Evolutionary conservation across 768 basidiomycete species (phyloP).

Genomic region (Psilocybe azurescens): DNA sequence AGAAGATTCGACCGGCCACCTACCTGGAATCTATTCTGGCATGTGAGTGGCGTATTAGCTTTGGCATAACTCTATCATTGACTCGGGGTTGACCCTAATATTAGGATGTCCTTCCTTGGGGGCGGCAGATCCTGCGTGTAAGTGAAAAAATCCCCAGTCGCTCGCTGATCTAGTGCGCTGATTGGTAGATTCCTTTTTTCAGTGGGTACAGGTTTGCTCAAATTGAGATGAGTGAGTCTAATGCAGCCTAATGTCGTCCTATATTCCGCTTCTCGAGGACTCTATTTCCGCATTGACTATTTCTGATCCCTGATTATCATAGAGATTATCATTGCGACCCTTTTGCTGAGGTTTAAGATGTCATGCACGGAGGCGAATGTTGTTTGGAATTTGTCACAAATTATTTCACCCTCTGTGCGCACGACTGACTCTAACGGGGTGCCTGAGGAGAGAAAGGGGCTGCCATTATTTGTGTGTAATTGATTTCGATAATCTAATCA

Average conservation of each 20-base stretch:
- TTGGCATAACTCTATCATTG: constrained; percentile 5
- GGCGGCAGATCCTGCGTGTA: constrained; percentile 60
- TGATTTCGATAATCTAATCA: constrained; percentile 3
- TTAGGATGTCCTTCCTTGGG: constrained; percentile 61
- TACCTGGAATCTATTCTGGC: constrained; percentile 56
- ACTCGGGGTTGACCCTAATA: constrained; percentile 1
- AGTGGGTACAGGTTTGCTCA: constrained; percentile 61
- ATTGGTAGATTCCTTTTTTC: background rate
- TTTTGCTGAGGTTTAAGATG: constrained; percentile 43
- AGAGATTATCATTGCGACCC: constrained; percentile 46
- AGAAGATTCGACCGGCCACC: constrained; percentile 9
- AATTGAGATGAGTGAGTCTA: constrained; percentile 57
- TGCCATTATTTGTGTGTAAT: constrained; percentile 36
- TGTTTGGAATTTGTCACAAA: constrained; percentile 54
- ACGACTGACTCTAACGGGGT: constrained; percentile 16
- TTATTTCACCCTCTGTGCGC: constrained; percentile 48
- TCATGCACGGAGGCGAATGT: constrained; percentile 39
- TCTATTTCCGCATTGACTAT: no score
- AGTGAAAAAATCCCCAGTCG: constrained; percentile 21
- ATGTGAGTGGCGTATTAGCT: constrained; percentile 42
- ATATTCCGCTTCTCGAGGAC: background rate
- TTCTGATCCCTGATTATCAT: background rate
- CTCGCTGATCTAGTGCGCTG: background rate
- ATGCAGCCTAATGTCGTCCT: background rate
- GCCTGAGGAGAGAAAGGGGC: constrained; percentile 39